phyloP scores from a whole-genome alignment of 192 early-diverging fungal genomes.

The Helicostylum pulchrum region DNA sequence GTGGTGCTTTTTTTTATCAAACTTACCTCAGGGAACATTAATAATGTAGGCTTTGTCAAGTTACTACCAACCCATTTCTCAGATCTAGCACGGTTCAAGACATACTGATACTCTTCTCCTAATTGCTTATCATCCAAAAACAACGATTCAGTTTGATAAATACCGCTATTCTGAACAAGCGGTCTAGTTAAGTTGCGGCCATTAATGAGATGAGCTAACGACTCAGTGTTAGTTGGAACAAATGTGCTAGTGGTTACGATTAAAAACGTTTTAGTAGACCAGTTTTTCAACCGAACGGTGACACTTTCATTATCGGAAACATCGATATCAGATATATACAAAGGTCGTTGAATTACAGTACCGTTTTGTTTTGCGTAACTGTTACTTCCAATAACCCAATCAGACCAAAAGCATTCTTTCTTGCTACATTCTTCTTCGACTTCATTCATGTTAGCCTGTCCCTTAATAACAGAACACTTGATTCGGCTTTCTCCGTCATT shows the following conservation, averaged over 20 bases:
- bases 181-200: neutral
- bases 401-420: conserved; percentile 1
- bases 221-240: neutral
- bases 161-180: neutral
- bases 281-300: neutral
- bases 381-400: conserved; percentile 8
- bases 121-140: conserved; percentile 35
- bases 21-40: conserved; percentile 42
- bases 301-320: neutral
- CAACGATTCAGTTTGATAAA: neutral
- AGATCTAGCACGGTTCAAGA: conserved; percentile 41
- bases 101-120: conserved; percentile 52
- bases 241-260: conserved; percentile 11
- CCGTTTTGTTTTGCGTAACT: conserved; percentile 2
- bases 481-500: neutral
- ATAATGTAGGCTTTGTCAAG: conserved; percentile 40
- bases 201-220: neutral
- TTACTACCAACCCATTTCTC: conserved; percentile 43
- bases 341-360: neutral
- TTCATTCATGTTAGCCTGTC: neutral
- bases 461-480: conserved; percentile 1
- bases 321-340: neutral
- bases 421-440: neutral
- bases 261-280: neutral
- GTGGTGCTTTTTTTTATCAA: too few relatives aligned